Evolutionary conservation across 1,284 basidiomycete species (phyloP), one percentile per base, ranked within the genome.

Genomic region (Flammula alnicola): DNA sequence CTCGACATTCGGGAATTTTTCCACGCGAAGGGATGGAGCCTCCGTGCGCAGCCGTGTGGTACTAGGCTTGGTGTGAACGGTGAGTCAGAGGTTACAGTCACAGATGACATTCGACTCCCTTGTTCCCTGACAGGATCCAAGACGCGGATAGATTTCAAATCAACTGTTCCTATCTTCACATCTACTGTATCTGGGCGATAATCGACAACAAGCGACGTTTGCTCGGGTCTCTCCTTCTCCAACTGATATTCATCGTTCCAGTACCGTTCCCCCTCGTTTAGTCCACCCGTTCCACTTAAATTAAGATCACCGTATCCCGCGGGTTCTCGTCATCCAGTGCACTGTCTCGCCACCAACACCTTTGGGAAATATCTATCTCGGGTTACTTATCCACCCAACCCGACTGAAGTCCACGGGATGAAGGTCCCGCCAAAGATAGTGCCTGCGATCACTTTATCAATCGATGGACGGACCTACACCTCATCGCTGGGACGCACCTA

Each of bases 361-460:
- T 39, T 52, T 38, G 41, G 35, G 45, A 35, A 39, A 20, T 47
- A 35, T 29, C 50, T 44, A 47, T 38, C 41, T 43, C 42, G n/a
- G n/a, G n/a, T n/a, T n/a, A n/a, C n/a, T n/a, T n/a, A n/a, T n/a
- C n/a, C n/a, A n/a, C n/a, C n/a, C n/a, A n/a, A n/a, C n/a, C n/a
- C n/a, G n/a, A n/a, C n/a, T n/a, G n/a, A n/a, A n/a, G n/a, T n/a
- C n/a, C n/a, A n/a, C n/a, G n/a, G n/a, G n/a, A n/a, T n/a, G n/a
- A n/a, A n/a, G n/a, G n/a, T n/a, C n/a, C n/a, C n/a, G n/a, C n/a
- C n/a, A n/a, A n/a, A n/a, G n/a, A n/a, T n/a, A n/a, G n/a, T n/a
- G n/a, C n/a, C n/a, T n/a, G n/a, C n/a, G n/a, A n/a, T n/a, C n/a
- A n/a, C n/a, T n/a, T n/a, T n/a, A n/a, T n/a, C n/a, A n/a, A n/a